Conservation (phyloP, 2,329 filamentous ascomycete genomes). For the Diaporthe citrichinensis region DNA sequence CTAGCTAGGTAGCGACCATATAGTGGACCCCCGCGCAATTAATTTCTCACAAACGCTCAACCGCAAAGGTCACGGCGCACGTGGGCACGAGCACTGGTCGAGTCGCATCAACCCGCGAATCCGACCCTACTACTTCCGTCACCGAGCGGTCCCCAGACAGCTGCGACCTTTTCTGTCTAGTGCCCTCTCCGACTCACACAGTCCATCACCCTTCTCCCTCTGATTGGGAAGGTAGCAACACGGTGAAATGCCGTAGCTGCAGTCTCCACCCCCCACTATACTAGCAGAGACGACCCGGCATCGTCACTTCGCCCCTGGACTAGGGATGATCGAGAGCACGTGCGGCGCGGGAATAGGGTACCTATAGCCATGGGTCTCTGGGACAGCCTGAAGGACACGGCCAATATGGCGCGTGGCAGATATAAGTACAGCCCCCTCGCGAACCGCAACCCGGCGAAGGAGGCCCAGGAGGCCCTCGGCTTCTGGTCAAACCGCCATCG, state of each 20-base stretch:
- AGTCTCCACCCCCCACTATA: neutral
- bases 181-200: neutral
- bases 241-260: conserved; percentile 9
- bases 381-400: conserved; percentile 39
- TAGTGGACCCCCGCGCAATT: conserved; percentile 11
- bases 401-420: conserved; percentile 42
- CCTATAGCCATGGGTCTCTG: conserved; percentile 17
- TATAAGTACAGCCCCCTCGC: conserved; percentile 49
- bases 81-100: conserved; percentile 29
- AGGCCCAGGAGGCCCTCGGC: conserved; percentile 42
- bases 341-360: neutral
- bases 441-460: conserved; percentile 39
- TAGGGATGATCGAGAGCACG: conserved; percentile 4
- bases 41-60: conserved; percentile 23
- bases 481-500: conserved; percentile 43
- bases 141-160: neutral
- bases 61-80: conserved; percentile 11
- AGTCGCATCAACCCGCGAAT: conserved; percentile 20
- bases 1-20: neutral
- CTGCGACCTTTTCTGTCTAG: neutral
- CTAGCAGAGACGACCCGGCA: neutral
- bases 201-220: neutral
- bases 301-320: conserved; percentile 12
- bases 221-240: conserved; percentile 8
- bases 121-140: conserved; percentile 21